Evolutionary conservation across 208 protist genomes (phyloP).

Genomic region (Wallacemonas sp.): DNA sequence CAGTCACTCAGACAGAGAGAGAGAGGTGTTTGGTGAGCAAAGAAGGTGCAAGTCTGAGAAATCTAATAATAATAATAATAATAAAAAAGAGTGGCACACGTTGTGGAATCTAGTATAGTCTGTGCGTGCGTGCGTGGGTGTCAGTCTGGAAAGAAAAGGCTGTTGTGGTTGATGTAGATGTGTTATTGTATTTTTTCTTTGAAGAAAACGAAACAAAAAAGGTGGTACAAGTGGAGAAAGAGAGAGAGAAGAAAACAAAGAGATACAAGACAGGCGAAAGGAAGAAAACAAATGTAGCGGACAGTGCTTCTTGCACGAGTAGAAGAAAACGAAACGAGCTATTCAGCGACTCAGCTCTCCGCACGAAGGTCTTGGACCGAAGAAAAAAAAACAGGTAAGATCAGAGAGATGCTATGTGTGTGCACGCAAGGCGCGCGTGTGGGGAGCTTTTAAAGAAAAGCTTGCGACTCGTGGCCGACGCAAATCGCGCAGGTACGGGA

Average conservation of each 20-base stretch:
- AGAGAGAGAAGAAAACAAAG: background rate
- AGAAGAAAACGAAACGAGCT: no score
- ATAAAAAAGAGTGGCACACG: background rate
- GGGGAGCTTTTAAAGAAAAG: conserved; percentile 4
- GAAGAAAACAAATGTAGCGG: background rate
- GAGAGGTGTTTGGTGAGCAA: no score
- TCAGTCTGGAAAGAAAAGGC: no score
- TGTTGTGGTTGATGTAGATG: background rate
- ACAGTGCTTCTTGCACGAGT: no score
- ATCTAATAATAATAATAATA: conserved; percentile 10
- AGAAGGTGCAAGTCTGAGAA: no score
- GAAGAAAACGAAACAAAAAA: background rate
- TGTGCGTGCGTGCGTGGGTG: background rate
- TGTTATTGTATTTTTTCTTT: no score
- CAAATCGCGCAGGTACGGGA: no score
- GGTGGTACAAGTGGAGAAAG: background rate
- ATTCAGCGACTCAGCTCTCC: no score
- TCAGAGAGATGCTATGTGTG: background rate
- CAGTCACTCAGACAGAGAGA: no score
- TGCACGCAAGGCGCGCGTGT: background rate
- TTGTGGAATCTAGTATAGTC: background rate
- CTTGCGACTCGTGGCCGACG: background rate
- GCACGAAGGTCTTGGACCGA: no score
- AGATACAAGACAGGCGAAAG: background rate
- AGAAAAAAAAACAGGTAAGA: conserved; percentile 14